Base-by-base conservation (phyloP, 495 filamentous ascomycete genomes). In the Aspergillus mulundensis region DNA sequence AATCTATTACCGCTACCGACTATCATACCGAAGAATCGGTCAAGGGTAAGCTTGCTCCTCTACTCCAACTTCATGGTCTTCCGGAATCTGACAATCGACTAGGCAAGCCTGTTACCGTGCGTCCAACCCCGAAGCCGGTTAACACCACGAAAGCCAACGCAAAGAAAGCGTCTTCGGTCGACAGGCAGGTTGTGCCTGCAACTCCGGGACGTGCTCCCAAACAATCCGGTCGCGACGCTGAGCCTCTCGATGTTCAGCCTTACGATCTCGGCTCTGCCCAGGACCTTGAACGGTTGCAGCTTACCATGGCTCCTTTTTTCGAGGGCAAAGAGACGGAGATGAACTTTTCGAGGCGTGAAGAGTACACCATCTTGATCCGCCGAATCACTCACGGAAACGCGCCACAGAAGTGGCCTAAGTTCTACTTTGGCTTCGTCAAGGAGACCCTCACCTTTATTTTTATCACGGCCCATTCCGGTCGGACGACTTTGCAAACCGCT, bases 311-410 rank as follows among this genome's bases (percentile, higher is more conserved):
- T 25, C 78, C 78, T 30, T 79, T 75, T 63, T 97, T 97, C 61
- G 91, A 97, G 59, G 93, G 92, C 38, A 90, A 81, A 63, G 94
- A 98, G 71, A 84, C 87, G 0, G 94, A 97, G 62, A 78, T 86
- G 23, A 98, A 98, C 63, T 98, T 94, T 91, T 62, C 86, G 62
- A 81, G 84, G 50, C 81, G 95, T 66, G 93, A 97, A 61, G 87
- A 91, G 72, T 86, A 79, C 63, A 77, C 88, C 23, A 77, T 80
- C 18, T 89, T 87, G 53, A 68, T 97, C 10, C 85, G 93, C 25
- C 81, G 84, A 58, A 76, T 97, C 16, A 84, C 86, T 8, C 84
- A 84, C 48, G 94, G 94, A 41, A 98, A 97, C 69, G 89, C 87
- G 5, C 85, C 88, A 7, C 80, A 83, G 88, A 94, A 45, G 96